phyloP scores from a whole-genome alignment of 2,329 filamentous ascomycete genomes.

The Diaporthe longicolla region DNA sequence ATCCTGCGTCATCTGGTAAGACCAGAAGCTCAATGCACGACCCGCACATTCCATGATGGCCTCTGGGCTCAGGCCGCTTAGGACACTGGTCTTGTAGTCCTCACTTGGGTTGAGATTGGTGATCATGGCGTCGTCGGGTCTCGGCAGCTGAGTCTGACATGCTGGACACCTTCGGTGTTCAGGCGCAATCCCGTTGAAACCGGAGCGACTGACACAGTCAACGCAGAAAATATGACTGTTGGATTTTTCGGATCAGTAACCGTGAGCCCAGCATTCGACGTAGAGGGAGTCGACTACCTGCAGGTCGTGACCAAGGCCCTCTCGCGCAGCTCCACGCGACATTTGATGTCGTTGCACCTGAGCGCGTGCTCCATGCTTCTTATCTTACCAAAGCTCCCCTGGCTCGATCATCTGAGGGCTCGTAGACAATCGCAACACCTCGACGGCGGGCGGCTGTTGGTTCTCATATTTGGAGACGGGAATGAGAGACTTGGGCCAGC shows the following conservation, averaged over 20 bases:
- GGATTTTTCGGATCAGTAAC: background rate
- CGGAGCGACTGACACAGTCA: conserved; percentile 76
- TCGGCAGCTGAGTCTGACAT: conserved; percentile 77
- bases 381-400: background rate
- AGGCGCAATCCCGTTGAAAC: conserved; percentile 69
- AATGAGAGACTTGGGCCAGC: background rate
- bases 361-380: conserved; percentile 78
- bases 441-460: background rate
- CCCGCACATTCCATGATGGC: conserved; percentile 90
- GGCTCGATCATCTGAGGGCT: background rate
- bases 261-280: conserved; percentile 37
- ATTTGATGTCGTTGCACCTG: conserved; percentile 85
- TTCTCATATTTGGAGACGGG: background rate
- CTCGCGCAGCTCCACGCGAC: conserved; percentile 77
- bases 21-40: conserved; percentile 85
- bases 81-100: conserved; percentile 89
- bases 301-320: conserved; percentile 90
- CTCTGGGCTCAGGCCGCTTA: conserved; percentile 85
- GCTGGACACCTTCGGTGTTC: conserved; percentile 77
- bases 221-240: conserved; percentile 87
- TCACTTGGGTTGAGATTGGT: conserved; percentile 83
- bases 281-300: conserved; percentile 66
- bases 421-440: background rate
- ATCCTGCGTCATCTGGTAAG: conserved; percentile 87
- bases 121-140: conserved; percentile 81